A percentile compares a stretch with the other conserved stretches of the same genome.
Conservation (phyloP, 2,329 filamentous ascomycete species). For the Fonsecaea pedrosoi region DNA sequence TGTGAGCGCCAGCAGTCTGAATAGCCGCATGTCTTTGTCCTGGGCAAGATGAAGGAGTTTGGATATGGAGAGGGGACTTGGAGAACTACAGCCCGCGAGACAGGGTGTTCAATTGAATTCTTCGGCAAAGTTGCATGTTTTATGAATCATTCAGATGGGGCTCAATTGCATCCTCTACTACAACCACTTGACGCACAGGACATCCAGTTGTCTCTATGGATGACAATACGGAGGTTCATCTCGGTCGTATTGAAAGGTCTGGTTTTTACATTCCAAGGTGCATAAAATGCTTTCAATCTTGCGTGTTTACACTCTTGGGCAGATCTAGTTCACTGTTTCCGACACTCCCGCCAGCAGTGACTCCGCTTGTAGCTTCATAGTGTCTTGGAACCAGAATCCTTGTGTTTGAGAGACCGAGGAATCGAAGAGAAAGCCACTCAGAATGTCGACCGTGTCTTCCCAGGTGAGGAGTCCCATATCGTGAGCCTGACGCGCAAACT, state of each 20-base stretch:
- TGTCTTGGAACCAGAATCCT: neutral
- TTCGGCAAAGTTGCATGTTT: constrained; percentile 19
- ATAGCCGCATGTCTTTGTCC: constrained; percentile 68
- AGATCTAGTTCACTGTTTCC: neutral
- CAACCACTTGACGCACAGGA: neutral
- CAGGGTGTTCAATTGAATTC: constrained; percentile 14
- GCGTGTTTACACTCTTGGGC: neutral
- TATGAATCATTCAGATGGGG: neutral
- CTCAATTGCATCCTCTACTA: neutral
- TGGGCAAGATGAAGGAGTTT: neutral
- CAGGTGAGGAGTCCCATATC: neutral
- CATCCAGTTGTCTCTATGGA: neutral
- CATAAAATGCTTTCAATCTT: neutral
- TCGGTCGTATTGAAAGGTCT: neutral
- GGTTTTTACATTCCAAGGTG: neutral
- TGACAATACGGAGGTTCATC: neutral
- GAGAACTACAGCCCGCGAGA: neutral
- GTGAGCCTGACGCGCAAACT: neutral
- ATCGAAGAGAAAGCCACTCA: neutral
- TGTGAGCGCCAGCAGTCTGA: constrained; percentile 67
- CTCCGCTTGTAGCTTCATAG: neutral
- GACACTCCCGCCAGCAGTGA: neutral
- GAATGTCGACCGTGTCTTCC: neutral
- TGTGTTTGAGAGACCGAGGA: neutral
- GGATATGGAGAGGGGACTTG: neutral